phyloP scores from a whole-genome alignment of 192 early-diverging fungal species.

The Rhizophagus prolifer region DNA sequence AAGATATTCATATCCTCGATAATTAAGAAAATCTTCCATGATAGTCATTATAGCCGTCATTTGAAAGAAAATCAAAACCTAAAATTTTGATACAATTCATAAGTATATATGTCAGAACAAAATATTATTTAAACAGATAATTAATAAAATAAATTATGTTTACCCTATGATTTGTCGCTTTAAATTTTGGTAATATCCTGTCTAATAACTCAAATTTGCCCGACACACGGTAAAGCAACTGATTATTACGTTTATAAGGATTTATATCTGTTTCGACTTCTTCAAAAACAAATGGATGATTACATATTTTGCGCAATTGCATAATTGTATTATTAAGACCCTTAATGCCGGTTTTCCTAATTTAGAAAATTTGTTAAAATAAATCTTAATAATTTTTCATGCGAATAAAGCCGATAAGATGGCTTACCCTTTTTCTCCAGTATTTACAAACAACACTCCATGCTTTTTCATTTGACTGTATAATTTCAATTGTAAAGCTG shows the following conservation, averaged over 20 bases:
- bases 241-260: constrained; percentile 67
- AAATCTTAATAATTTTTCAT: neutral
- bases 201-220: constrained; percentile 99
- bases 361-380: constrained; percentile 17
- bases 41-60: constrained; percentile 94
- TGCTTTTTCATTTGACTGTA: constrained; percentile 86
- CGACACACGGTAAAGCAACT: constrained; percentile 75
- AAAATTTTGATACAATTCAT: constrained; percentile 12
- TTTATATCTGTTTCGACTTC: constrained; percentile 87
- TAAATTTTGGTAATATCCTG: constrained; percentile 89
- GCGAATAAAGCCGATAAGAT: neutral
- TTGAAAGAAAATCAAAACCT: constrained; percentile 79
- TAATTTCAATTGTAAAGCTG: constrained; percentile 78
- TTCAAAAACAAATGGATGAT: constrained; percentile 97
- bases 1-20: constrained; percentile 69
- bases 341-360: constrained; percentile 59
- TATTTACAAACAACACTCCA: constrained; percentile 68
- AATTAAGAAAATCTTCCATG: constrained; percentile 92
- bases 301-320: constrained; percentile 98
- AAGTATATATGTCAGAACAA: neutral
- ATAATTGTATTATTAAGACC: constrained; percentile 95
- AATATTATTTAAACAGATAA: neutral
- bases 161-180: constrained; percentile 77
- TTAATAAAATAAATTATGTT: constrained; percentile 22
- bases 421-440: constrained; percentile 62